A percentile compares a stretch with the other conserved stretches of the same genome.
Evolutionary conservation across 306 rosid species (phyloP).

Genomic region (Boehmeria nivea): DNA sequence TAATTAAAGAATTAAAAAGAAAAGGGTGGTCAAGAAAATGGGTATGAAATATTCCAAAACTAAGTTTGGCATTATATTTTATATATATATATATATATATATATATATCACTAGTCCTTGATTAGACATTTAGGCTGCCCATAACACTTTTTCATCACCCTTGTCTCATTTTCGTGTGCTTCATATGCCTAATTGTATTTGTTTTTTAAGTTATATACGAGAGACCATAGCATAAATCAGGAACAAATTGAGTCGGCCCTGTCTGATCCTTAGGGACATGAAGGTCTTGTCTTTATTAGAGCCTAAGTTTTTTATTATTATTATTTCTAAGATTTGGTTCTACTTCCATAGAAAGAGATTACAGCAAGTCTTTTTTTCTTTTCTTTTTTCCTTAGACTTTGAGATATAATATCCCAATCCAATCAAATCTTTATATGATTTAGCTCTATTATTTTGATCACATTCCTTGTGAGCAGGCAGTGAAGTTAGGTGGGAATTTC

Average conservation of each 20-base stretch:
- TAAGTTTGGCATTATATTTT: slow-evolving; percentile 31
- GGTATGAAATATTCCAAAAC: slow-evolving; percentile 39
- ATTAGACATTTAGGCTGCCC: slow-evolving; percentile 26
- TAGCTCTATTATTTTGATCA: slow-evolving; percentile 23
- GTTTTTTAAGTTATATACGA: background rate
- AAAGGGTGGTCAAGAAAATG: too few relatives aligned
- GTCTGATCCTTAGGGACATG: slow-evolving; percentile 37
- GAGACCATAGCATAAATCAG: slow-evolving; percentile 8
- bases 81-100: background rate
- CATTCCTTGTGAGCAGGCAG: slow-evolving; percentile 11
- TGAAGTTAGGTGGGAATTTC: slow-evolving; percentile 25
- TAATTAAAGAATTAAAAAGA: too few relatives aligned
- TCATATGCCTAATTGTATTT: slow-evolving; percentile 11
- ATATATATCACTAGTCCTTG: slow-evolving; percentile 14
- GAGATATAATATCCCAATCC: slow-evolving; percentile 29
- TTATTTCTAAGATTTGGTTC: slow-evolving; percentile 13
- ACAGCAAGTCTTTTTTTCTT: background rate
- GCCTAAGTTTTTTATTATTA: background rate
- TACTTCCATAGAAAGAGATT: background rate
- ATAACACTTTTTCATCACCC: slow-evolving; percentile 23
- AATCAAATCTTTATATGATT: slow-evolving; percentile 29
- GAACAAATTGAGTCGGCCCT: too few relatives aligned
- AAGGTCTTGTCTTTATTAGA: slow-evolving; percentile 28
- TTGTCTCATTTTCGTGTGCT: slow-evolving; percentile 23
- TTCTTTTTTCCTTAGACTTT: too few relatives aligned